A percentile compares a stretch with the other conserved stretches of the same genome.
Evolutionary conservation across 202 grass and related monocot genomes (phyloP).

Genomic region (Carex arenaria): DNA sequence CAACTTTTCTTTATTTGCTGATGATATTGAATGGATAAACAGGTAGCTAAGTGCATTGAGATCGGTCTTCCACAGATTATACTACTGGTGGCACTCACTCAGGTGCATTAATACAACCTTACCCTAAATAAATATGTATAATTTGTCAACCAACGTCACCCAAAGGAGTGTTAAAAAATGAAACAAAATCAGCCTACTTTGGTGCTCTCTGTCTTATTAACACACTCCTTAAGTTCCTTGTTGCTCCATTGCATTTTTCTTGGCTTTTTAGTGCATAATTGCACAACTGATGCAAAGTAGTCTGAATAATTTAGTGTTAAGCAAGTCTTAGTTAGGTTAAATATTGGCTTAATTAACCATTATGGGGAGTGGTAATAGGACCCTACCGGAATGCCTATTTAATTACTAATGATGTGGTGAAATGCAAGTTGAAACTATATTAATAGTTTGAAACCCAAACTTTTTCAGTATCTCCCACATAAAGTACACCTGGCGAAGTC

Average conservation of each 20-base stretch:
- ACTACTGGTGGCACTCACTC: constrained; percentile 63
- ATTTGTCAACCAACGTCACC: not conserved
- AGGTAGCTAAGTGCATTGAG: constrained; percentile 95
- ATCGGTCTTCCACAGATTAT: constrained; percentile 78
- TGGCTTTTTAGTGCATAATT: not conserved
- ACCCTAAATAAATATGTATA: not conserved
- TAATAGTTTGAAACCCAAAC: not conserved
- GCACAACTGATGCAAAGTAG: not conserved
- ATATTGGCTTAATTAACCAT: not conserved
- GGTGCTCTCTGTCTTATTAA: not conserved
- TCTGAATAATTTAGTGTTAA: not conserved
- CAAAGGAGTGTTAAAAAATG: not conserved
- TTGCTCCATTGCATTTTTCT: not conserved
- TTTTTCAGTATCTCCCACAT: constrained; percentile 68
- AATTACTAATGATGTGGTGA: not conserved
- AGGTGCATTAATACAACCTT: constrained; percentile 40
- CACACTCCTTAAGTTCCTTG: not conserved
- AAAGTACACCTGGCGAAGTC: constrained; percentile 35
- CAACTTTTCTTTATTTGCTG: not conserved
- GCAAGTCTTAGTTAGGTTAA: not conserved
- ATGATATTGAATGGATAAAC: constrained; percentile 6
- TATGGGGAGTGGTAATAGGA: not conserved
- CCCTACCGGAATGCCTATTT: not conserved
- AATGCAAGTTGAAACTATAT: not conserved
- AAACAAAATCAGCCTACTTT: constrained; percentile 3